Evolutionary conservation across 2,329 filamentous ascomycete species (phyloP).

Genomic region (Laburnicola sp.): DNA sequence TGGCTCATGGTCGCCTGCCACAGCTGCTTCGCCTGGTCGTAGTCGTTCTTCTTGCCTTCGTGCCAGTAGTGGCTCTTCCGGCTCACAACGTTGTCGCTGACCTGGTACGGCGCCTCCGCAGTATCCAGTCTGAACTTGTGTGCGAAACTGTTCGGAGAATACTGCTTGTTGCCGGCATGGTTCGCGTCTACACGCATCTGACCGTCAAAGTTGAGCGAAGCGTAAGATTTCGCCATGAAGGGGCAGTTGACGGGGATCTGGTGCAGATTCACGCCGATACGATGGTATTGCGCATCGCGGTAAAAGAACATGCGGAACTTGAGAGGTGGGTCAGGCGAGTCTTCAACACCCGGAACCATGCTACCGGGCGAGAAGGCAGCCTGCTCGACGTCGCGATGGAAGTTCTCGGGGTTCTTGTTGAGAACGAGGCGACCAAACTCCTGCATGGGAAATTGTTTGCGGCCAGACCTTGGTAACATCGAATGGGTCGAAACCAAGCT

Average conservation of each 20-base stretch:
- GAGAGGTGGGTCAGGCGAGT: constrained; percentile 64
- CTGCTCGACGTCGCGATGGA: constrained; percentile 71
- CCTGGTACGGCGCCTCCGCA: constrained; percentile 55
- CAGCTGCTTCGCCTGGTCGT: constrained; percentile 56
- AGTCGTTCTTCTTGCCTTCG: constrained; percentile 57
- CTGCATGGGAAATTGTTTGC: constrained; percentile 54
- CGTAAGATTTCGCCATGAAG: constrained; percentile 53
- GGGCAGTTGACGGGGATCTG: constrained; percentile 53
- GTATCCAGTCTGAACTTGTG: constrained; percentile 57
- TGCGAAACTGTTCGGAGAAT: constrained; percentile 56
- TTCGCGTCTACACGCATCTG: constrained; percentile 55
- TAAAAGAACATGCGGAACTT: constrained; percentile 66
- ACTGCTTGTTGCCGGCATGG: constrained; percentile 54
- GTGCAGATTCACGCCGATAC: constrained; percentile 55
- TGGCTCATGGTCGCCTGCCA: constrained; percentile 55
- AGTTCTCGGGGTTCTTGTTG: constrained; percentile 62
- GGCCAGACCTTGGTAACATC: constrained; percentile 62
- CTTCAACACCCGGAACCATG: constrained; percentile 65
- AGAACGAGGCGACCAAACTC: constrained; percentile 57
- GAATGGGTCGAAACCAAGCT: constrained; percentile 49
- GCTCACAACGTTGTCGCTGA: constrained; percentile 55
- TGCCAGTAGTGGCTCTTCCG: constrained; percentile 60
- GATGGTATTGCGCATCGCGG: constrained; percentile 58
- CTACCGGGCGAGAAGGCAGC: constrained; percentile 67
- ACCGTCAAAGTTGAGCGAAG: constrained; percentile 56